Evolutionary conservation across 1,284 basidiomycete genomes (phyloP).

Genomic region (Papiliotrema flavescens): DNA sequence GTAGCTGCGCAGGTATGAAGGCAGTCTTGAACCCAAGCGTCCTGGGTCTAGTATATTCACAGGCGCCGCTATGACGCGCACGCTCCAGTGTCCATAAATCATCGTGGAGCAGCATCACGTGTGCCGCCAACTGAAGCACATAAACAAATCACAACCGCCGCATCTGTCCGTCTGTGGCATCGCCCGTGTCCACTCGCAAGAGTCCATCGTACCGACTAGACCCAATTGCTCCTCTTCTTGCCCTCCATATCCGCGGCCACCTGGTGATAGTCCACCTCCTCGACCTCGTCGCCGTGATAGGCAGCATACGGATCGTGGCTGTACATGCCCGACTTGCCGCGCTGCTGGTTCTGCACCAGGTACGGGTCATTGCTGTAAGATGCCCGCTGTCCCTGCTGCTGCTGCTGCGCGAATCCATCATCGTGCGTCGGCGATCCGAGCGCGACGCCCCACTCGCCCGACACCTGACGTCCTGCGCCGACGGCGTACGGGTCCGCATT

Average conservation of each 20-base stretch:
- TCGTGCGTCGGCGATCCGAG: conserved; percentile 26
- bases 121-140: too few species aligned
- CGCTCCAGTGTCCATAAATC: background rate
- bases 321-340: conserved; percentile 7
- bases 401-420: conserved; percentile 8
- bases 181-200: too few species aligned
- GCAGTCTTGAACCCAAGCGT: too few species aligned
- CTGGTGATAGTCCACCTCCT: conserved; percentile 1
- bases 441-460: conserved; percentile 41
- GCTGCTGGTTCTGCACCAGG: background rate
- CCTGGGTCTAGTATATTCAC: too few species aligned
- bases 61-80: too few species aligned
- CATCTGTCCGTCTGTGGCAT: background rate
- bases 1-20: too few species aligned
- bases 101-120: background rate
- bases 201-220: background rate
- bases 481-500: background rate
- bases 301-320: conserved; percentile 6
- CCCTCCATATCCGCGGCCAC: background rate
- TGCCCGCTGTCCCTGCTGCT: background rate
- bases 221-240: conserved; percentile 2
- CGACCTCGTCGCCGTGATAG: conserved; percentile 3
- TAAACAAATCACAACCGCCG: background rate
- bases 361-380: conserved; percentile 24
- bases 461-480: conserved; percentile 4